Conservation (phyloP, 2,329 filamentous ascomycete species). For the Venturia pyrina region DNA sequence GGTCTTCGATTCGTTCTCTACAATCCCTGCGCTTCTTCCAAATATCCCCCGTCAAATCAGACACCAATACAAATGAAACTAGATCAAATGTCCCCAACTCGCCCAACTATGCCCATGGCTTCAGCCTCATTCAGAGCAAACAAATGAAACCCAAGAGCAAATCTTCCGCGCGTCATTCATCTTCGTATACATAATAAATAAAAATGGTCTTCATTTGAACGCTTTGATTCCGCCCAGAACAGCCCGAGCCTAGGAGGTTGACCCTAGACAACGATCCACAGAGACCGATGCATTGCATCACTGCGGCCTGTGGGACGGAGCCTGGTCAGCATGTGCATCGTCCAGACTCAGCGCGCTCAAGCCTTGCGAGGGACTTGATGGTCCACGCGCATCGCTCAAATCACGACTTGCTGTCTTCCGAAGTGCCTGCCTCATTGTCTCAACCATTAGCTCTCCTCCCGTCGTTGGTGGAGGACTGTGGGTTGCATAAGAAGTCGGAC, state of each 20-base stretch:
- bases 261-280: neutral
- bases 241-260: neutral
- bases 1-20: neutral
- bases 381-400: constrained; percentile 35
- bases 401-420: constrained; percentile 78
- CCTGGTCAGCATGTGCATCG: constrained; percentile 3
- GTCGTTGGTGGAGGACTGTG: constrained; percentile 44
- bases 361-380: constrained; percentile 3
- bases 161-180: neutral
- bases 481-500: constrained; percentile 39
- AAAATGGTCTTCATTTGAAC: neutral
- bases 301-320: neutral
- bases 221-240: neutral
- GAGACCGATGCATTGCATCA: neutral
- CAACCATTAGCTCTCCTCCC: constrained; percentile 68
- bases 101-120: neutral
- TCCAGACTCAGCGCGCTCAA: constrained; percentile 5
- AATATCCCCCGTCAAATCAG: neutral
- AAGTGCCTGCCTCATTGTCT: constrained; percentile 88
- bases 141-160: neutral
- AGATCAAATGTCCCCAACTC: neutral
- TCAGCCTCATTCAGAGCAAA: neutral
- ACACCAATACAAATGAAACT: constrained; percentile 3
- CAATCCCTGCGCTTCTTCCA: neutral
- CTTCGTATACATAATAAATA: neutral